phyloP scores from a whole-genome alignment of 2,329 filamentous ascomycete species.

The Blastomyces parvus region DNA sequence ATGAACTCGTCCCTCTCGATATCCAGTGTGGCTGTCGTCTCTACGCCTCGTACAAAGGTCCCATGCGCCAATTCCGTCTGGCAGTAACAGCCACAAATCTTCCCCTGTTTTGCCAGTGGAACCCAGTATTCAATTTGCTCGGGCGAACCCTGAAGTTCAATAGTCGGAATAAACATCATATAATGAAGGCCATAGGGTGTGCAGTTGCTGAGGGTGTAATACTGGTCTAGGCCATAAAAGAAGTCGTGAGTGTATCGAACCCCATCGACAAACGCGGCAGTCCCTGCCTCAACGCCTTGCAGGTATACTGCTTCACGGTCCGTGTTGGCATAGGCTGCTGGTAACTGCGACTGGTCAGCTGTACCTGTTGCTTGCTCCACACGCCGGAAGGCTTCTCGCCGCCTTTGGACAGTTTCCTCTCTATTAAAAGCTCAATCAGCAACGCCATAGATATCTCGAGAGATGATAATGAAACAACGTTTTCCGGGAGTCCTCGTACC shows the following conservation, averaged over 20 bases:
- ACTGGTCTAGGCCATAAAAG: slow-evolving; percentile 17
- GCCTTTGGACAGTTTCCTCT: slow-evolving; percentile 11
- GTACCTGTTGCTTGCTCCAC: slow-evolving; percentile 13
- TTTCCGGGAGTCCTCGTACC: slow-evolving; percentile 6
- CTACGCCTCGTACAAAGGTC: slow-evolving; percentile 24
- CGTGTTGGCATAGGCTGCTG: slow-evolving; percentile 19
- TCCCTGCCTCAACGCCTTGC: slow-evolving; percentile 20
- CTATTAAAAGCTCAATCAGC: slow-evolving; percentile 2
- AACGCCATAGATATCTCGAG: not conserved
- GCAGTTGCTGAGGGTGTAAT: slow-evolving; percentile 15
- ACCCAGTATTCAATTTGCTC: slow-evolving; percentile 13
- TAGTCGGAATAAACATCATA: slow-evolving; percentile 17
- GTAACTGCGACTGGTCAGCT: slow-evolving; percentile 19
- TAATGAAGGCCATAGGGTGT: slow-evolving; percentile 14
- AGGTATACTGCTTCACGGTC: slow-evolving; percentile 21
- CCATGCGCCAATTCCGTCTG: slow-evolving; percentile 29
- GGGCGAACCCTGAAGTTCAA: slow-evolving; percentile 13
- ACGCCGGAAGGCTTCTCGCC: slow-evolving; percentile 13
- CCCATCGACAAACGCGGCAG: slow-evolving; percentile 21
- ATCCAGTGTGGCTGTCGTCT: slow-evolving; percentile 26
- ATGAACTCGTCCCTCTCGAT: slow-evolving; percentile 22
- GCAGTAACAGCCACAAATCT: slow-evolving; percentile 17
- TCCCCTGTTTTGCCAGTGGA: slow-evolving; percentile 12
- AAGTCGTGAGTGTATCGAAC: slow-evolving; percentile 18
- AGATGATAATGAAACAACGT: not conserved